A percentile compares a stretch with the other conserved stretches of the same genome.
Evolutionary conservation across 441 rosid species (phyloP).

Genomic region (Arabidopsis hybrid): DNA sequence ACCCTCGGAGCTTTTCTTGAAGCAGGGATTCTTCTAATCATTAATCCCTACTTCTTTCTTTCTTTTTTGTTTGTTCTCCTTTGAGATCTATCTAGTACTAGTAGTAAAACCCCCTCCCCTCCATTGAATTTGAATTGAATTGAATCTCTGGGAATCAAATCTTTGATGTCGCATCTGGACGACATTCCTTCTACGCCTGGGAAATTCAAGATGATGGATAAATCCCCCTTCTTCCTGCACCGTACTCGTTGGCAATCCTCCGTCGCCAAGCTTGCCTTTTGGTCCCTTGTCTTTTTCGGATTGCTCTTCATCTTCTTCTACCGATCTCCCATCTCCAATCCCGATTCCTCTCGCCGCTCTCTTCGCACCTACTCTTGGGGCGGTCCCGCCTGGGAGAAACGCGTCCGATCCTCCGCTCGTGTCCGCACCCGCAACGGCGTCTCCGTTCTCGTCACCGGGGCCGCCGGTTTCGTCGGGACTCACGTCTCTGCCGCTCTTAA

Average conservation of each 20-base stretch:
- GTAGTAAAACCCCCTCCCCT: too few species aligned
- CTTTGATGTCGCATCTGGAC: too few species aligned
- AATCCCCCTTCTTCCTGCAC: conserved; percentile 45
- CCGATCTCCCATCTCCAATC: conserved; percentile 54
- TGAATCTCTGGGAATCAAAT: too few species aligned
- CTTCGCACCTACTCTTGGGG: conserved; percentile 57
- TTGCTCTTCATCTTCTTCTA: conserved; percentile 74
- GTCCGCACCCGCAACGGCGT: conserved; percentile 67
- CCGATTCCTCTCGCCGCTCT: conserved; percentile 74
- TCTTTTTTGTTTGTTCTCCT: too few species aligned
- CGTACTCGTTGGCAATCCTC: conserved; percentile 65
- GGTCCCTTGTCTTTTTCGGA: conserved; percentile 44
- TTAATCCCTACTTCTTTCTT: too few species aligned
- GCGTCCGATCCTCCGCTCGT: conserved; percentile 74
- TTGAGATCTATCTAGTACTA: too few species aligned
- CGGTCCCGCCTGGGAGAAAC: conserved; percentile 63
- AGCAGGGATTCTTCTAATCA: too few species aligned
- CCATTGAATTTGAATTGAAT: too few species aligned
- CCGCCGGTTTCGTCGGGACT: conserved; percentile 89
- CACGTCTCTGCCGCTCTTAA: conserved; percentile 86
- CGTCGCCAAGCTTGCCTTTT: conserved; percentile 75
- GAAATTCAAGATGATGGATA: conserved; percentile 88
- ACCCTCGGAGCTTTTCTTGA: too few species aligned
- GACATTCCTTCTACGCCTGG: conserved; percentile 55
- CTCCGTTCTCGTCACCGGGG: conserved; percentile 87